Evolutionary conservation across 768 basidiomycete genomes (phyloP).

Genomic region (Termitomyces sp.): DNA sequence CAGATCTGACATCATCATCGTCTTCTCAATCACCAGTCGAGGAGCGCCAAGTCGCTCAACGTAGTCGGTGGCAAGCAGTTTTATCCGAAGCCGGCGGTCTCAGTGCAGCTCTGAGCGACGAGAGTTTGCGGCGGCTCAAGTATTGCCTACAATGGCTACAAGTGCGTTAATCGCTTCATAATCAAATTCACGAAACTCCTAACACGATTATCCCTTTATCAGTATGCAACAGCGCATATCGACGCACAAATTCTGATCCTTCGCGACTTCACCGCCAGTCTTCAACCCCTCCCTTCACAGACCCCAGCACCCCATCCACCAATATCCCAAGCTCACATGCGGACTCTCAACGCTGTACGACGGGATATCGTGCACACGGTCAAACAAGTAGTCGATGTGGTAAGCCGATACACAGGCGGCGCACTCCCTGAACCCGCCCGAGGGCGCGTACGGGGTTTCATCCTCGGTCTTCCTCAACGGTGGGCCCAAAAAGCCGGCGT

Average conservation of each 20-base stretch:
- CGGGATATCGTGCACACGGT: slow-evolving; percentile 86
- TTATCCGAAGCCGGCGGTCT: slow-evolving; percentile 85
- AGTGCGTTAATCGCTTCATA: slow-evolving; percentile 34
- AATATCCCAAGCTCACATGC: slow-evolving; percentile 45
- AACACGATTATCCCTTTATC: not conserved
- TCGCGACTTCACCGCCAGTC: slow-evolving; percentile 74
- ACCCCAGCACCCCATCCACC: slow-evolving; percentile 23
- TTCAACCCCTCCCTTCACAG: slow-evolving; percentile 45
- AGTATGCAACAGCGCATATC: slow-evolving; percentile 87
- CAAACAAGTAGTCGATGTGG: slow-evolving; percentile 83
- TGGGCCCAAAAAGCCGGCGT: slow-evolving; percentile 54
- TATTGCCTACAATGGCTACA: slow-evolving; percentile 89
- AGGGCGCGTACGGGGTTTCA: slow-evolving; percentile 66
- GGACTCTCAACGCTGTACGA: slow-evolving; percentile 69
- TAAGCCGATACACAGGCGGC: slow-evolving; percentile 79
- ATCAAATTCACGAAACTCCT: not conserved
- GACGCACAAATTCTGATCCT: slow-evolving; percentile 83
- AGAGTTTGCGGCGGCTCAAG: slow-evolving; percentile 80
- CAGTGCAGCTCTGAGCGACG: slow-evolving; percentile 84
- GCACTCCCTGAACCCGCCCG: slow-evolving; percentile 85
- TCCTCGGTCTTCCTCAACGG: slow-evolving; percentile 74
- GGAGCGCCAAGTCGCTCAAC: slow-evolving; percentile 55
- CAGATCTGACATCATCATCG: slow-evolving; percentile 22
- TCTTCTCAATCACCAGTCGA: slow-evolving; percentile 18
- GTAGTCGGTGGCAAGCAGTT: slow-evolving; percentile 84